These are phyloP conservation scores for Trichoderma simmonsii DNA, from an alignment of 2,329 filamentous ascomycete species.

Conservation along the genomic window DNA sequence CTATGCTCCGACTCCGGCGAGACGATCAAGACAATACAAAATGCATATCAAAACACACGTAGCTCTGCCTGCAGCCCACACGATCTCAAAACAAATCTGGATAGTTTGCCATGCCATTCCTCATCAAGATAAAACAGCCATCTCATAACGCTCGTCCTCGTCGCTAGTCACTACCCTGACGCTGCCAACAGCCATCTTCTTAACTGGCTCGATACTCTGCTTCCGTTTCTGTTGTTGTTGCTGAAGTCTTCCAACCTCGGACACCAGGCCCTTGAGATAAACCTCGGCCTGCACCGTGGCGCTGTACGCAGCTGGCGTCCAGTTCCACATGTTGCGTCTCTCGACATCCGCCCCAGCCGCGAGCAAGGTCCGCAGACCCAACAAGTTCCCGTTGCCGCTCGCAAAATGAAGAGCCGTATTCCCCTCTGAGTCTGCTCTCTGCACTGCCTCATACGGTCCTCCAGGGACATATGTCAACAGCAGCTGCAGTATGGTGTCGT, in stretches of 20 bases:
- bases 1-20: neutral
- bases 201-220: constrained; percentile 42
- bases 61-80: neutral
- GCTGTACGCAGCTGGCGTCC: constrained; percentile 81
- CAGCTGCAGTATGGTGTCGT: constrained; percentile 64
- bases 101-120: neutral
- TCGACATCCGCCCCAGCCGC: constrained; percentile 74
- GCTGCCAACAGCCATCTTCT: constrained; percentile 36
- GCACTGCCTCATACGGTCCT: constrained; percentile 53
- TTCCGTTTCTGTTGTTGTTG: constrained; percentile 31
- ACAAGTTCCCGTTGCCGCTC: constrained; percentile 74
- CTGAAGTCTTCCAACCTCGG: constrained; percentile 62
- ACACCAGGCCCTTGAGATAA: constrained; percentile 74
- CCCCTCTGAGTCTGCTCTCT: constrained; percentile 64
- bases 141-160: constrained; percentile 30
- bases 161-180: constrained; percentile 46
- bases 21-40: neutral
- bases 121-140: neutral
- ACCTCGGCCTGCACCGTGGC: constrained; percentile 80
- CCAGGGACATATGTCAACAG: constrained; percentile 58
- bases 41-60: neutral
- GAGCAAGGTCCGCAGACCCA: constrained; percentile 72
- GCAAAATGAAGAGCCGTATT: constrained; percentile 88
- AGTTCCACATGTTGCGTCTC: constrained; percentile 70
- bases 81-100: neutral